Evolutionary conservation across 2,329 filamentous ascomycete genomes (phyloP), one percentile per base, ranked within the genome.

Genomic region (Thelonectria olida): DNA sequence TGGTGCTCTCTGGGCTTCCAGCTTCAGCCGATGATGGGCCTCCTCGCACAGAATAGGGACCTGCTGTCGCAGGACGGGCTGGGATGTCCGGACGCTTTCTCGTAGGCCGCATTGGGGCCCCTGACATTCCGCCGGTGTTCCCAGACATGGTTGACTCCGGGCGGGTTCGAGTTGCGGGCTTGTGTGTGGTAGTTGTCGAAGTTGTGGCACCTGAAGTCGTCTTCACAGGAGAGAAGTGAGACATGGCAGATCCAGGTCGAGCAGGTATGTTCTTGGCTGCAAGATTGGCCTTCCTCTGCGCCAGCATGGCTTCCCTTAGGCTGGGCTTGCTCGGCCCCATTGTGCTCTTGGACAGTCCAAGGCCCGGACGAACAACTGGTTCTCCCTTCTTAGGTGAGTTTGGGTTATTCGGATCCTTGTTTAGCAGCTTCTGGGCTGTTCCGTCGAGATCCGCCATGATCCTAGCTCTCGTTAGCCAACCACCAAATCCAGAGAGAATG

Each of bases 391-490:
- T 84, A 65, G 87, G 84, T 7, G 84, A 86, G 73, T 92, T 91
- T 8, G 92, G 92, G 70, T 98, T 98, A 72, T 89, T 85, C 1
- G 92, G 83, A 68, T 97, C 92, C 70, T 93, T 96, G 67, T 94
- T 90, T 17, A 99, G 82, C 28, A 95, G 83, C 56, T 88, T 89
- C 74, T 92, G 92, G 3, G 93, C 91, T 15, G 93, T 93, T 7
- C 86, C 75, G 62, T 97, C 94, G 12, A 98, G 84, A 13, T 84
- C 85, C 39, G 88, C 86, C 84, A 97, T 91, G 69, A 98, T 92
- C 5, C 90, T 93, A 60, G 17, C 7, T 34, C 13, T 3, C 49
- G 64, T 75, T 63, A 75, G 73, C 61, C 31, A 57, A 50, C 50
- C 41, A 51, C 31, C 50, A 28, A 15, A 47, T 27, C 20, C 5